phyloP scores from a whole-genome alignment of 1,139 yeast species.

The Debaryomyces nepalensis region DNA sequence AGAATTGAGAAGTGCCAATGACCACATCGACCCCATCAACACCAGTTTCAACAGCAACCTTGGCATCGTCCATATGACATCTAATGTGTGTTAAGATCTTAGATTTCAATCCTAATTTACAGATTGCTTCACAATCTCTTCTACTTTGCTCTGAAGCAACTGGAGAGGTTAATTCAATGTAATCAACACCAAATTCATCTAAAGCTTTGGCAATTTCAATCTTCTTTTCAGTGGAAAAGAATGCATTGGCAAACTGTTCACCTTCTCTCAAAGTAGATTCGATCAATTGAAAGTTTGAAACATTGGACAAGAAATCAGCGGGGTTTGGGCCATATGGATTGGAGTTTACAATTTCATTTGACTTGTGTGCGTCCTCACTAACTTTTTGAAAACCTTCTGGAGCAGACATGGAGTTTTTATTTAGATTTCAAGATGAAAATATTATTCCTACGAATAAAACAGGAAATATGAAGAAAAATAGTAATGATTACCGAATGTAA shows the following conservation, averaged over 20 bases:
- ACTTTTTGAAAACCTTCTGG: constrained; percentile 38
- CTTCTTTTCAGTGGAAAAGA: constrained; percentile 57
- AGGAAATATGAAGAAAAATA: background rate
- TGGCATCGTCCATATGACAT: constrained; percentile 65
- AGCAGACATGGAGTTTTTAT: constrained; percentile 23
- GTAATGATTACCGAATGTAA: background rate
- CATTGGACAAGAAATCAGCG: constrained; percentile 59
- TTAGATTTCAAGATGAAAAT: constrained; percentile 1
- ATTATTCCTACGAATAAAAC: constrained; percentile 4
- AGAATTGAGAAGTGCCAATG: constrained; percentile 60
- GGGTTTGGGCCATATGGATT: constrained; percentile 67
- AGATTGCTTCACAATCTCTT: constrained; percentile 59
- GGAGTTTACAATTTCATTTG: constrained; percentile 19
- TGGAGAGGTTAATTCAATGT: constrained; percentile 62
- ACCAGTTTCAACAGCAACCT: constrained; percentile 62
- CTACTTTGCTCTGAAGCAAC: constrained; percentile 62
- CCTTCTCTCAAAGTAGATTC: constrained; percentile 65
- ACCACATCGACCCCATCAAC: constrained; percentile 66
- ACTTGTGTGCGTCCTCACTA: constrained; percentile 33
- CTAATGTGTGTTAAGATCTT: constrained; percentile 61
- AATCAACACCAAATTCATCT: constrained; percentile 64
- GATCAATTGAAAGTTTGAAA: constrained; percentile 54
- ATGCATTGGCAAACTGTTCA: constrained; percentile 64
- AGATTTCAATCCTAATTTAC: constrained; percentile 58
- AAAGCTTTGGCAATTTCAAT: constrained; percentile 60